Evolutionary conservation across 2,329 filamentous ascomycete species (phyloP).

Genomic region (Orbilia brochopaga): DNA sequence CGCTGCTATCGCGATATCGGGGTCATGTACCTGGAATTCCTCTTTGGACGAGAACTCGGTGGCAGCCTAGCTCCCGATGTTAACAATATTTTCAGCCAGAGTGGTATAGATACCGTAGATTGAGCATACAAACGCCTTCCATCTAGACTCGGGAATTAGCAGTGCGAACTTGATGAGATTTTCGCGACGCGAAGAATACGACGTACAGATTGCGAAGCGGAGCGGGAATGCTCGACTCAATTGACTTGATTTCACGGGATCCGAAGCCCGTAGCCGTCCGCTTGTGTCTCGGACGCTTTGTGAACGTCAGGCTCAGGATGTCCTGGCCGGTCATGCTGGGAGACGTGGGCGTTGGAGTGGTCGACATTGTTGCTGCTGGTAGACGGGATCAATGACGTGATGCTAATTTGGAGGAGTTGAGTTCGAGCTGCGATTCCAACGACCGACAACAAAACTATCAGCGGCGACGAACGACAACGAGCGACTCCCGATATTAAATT

Average conservation of each 20-base stretch:
- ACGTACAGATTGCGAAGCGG: constrained; percentile 54
- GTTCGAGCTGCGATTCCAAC: not conserved
- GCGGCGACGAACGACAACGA: constrained; percentile 1
- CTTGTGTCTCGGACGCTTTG: constrained; percentile 91
- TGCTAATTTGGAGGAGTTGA: constrained; percentile 1
- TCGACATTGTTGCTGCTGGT: constrained; percentile 32
- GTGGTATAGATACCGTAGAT: not conserved
- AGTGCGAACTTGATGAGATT: not conserved
- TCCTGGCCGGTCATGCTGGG: constrained; percentile 53
- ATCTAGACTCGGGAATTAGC: constrained; percentile 51
- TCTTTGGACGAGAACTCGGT: constrained; percentile 54
- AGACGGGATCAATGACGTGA: constrained; percentile 31
- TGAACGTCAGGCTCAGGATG: constrained; percentile 77
- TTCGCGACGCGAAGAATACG: constrained; percentile 12
- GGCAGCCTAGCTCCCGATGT: constrained; percentile 50
- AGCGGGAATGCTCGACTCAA: constrained; percentile 65
- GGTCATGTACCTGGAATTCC: constrained; percentile 52
- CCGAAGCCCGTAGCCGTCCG: constrained; percentile 95
- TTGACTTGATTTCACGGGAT: constrained; percentile 85
- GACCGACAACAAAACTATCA: constrained; percentile 3
- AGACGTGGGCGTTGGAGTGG: constrained; percentile 52
- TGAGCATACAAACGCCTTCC: constrained; percentile 55
- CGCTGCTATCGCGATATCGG: not conserved
- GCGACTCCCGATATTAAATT: constrained; percentile 10
- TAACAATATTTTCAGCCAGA: not conserved